Evolutionary conservation across 257 asterid genomes (phyloP).

Genomic region (Asclepias syriaca): DNA sequence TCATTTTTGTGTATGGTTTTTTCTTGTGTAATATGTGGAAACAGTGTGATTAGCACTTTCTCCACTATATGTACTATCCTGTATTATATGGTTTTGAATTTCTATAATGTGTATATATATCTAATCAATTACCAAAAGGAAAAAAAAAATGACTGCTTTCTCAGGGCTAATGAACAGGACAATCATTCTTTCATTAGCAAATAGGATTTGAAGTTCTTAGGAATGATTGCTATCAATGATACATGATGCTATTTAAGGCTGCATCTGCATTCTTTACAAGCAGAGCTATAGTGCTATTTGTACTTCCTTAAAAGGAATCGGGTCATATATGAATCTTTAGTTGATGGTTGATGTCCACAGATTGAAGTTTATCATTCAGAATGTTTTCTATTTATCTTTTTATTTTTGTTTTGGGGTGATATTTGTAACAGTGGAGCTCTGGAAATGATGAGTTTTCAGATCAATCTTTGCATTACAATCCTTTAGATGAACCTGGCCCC

Average conservation of each 20-base stretch:
- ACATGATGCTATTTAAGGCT: neutral
- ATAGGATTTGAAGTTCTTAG: neutral
- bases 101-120: too few relatives aligned
- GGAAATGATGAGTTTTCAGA: slow-evolving; percentile 25
- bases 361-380: neutral
- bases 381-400: neutral
- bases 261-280: neutral
- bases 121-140: too few relatives aligned
- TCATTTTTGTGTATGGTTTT: neutral
- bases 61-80: neutral
- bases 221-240: neutral
- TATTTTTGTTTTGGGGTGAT: neutral
- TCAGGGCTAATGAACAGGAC: too few relatives aligned
- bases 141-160: neutral
- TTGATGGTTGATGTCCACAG: neutral
- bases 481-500: slow-evolving; percentile 75
- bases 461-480: slow-evolving; percentile 44
- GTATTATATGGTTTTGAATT: neutral
- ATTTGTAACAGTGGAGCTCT: slow-evolving; percentile 30
- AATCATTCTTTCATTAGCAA: neutral
- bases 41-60: neutral
- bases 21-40: neutral
- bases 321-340: neutral
- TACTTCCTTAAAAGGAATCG: neutral
- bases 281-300: neutral